phyloP scores from a whole-genome alignment of 1,284 basidiomycete species.

The Tylopilus sp. region DNA sequence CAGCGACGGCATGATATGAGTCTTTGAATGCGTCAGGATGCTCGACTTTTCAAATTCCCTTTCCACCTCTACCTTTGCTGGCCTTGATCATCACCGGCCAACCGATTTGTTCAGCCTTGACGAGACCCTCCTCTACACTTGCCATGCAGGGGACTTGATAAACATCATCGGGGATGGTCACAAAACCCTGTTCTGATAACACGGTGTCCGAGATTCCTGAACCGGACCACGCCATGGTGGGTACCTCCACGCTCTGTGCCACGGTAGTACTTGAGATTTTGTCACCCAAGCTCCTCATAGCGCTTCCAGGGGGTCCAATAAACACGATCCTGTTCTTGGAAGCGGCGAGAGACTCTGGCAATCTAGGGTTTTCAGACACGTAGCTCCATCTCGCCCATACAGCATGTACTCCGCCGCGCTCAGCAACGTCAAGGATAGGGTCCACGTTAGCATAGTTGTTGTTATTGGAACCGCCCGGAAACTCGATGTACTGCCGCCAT shows the following conservation, averaged over 20 bases:
- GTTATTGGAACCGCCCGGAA: slow-evolving; percentile 98
- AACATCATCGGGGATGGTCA: slow-evolving; percentile 93
- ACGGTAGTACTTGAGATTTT: slow-evolving; percentile 99
- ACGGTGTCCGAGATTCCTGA: slow-evolving; percentile 93
- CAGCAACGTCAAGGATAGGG: slow-evolving; percentile 98
- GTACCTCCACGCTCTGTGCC: slow-evolving; percentile 97
- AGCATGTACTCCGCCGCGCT: slow-evolving; percentile 97
- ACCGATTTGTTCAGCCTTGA: slow-evolving; percentile 89
- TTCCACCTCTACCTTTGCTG: slow-evolving; percentile 98
- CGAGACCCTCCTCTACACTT: slow-evolving; percentile 90
- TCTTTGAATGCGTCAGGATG: slow-evolving; percentile 91
- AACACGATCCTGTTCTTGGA: slow-evolving; percentile 98
- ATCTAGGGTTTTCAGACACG: slow-evolving; percentile 97
- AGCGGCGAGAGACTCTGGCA: slow-evolving; percentile 95
- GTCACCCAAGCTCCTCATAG: slow-evolving; percentile 99
- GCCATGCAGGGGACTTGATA: slow-evolving; percentile 94
- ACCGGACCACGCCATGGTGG: slow-evolving; percentile 99
- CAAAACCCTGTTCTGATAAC: slow-evolving; percentile 90
- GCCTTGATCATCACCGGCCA: slow-evolving; percentile 99
- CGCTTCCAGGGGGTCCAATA: slow-evolving; percentile 98
- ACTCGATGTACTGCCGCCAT: slow-evolving; percentile 99
- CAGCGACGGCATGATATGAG: slow-evolving; percentile 92
- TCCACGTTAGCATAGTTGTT: slow-evolving; percentile 99
- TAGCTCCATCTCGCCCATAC: slow-evolving; percentile 99
- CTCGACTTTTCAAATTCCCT: slow-evolving; percentile 97